Percentiles rank a stretch among this genome's conserved stretches.
Conservation (phyloP, 1,284 basidiomycete genomes). For the Cutaneotrichosporon arboriforme region DNA sequence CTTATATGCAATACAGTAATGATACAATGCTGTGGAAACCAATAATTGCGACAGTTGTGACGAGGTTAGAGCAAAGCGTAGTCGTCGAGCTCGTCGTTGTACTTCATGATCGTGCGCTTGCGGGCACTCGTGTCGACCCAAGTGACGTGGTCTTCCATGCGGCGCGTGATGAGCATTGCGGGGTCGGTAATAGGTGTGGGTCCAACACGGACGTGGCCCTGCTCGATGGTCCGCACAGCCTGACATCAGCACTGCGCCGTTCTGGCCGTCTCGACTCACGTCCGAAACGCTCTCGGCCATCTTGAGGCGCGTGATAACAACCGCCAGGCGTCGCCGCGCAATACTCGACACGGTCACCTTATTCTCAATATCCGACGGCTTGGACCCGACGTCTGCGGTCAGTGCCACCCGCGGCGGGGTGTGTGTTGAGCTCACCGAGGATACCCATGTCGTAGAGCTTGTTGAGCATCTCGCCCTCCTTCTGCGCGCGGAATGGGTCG, state of each 20-base stretch:
- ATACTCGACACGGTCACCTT: slow-evolving; percentile 93
- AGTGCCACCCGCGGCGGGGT: background rate
- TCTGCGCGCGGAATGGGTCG: slow-evolving; percentile 79
- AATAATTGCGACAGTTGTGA: background rate
- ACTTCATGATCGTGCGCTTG: slow-evolving; percentile 90
- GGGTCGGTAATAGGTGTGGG: slow-evolving; percentile 95
- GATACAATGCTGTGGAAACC: slow-evolving; percentile 1
- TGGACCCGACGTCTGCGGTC: slow-evolving; percentile 52
- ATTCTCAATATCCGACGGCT: slow-evolving; percentile 87
- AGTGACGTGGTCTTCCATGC: slow-evolving; percentile 99
- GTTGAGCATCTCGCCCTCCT: slow-evolving; percentile 80
- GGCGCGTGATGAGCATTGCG: slow-evolving; percentile 91
- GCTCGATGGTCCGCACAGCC: slow-evolving; percentile 96
- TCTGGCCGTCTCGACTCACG: slow-evolving; percentile 57
- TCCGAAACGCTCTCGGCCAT: slow-evolving; percentile 96
- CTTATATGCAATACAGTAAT: background rate
- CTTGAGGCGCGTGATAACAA: slow-evolving; percentile 85
- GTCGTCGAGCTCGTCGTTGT: slow-evolving; percentile 97
- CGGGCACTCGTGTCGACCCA: slow-evolving; percentile 98
- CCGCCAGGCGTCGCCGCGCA: slow-evolving; percentile 83
- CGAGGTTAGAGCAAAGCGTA: slow-evolving; percentile 69
- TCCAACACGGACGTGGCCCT: slow-evolving; percentile 95
- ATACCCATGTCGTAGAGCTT: slow-evolving; percentile 98
- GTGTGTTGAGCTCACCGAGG: slow-evolving; percentile 52
- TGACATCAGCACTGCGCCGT: slow-evolving; percentile 35